Conservation (phyloP, 179 eudicot genomes). For the Patellifolia procumbens region DNA sequence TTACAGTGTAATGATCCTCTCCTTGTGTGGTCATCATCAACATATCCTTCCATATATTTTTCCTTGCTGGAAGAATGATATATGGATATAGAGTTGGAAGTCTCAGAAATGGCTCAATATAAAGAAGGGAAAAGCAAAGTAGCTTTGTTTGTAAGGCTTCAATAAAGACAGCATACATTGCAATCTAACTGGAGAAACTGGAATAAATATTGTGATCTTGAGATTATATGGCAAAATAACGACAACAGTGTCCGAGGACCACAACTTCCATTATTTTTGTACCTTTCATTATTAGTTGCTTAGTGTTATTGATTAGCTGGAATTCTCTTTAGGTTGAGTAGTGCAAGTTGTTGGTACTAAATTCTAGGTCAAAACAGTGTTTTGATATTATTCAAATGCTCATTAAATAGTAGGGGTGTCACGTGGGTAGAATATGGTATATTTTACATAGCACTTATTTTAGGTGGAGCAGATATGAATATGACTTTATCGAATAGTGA, state of each 20-base stretch:
- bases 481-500: too few species aligned
- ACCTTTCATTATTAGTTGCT: slow-evolving; percentile 21
- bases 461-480: too few species aligned
- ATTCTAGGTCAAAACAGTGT: slow-evolving; percentile 1
- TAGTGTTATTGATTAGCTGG: slow-evolving; percentile 27
- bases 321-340: slow-evolving; percentile 4
- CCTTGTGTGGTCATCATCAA: slow-evolving; percentile 17
- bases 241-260: slow-evolving; percentile 30
- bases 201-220: slow-evolving; percentile 9
- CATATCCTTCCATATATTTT: slow-evolving; percentile 36
- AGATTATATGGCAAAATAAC: slow-evolving; percentile 18
- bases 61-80: not conserved
- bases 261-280: slow-evolving; percentile 27
- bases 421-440: too few species aligned
- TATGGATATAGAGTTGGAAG: not conserved
- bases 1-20: slow-evolving; percentile 23
- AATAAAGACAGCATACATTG: slow-evolving; percentile 6
- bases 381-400: not conserved
- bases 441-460: too few species aligned
- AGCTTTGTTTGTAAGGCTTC: slow-evolving; percentile 13
- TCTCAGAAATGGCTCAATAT: not conserved
- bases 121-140: not conserved
- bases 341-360: slow-evolving; percentile 20
- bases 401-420: too few species aligned
- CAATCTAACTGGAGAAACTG: not conserved